Evolutionary conservation across 176 grass and related monocot genomes (phyloP).

Genomic region (Metroxylon sagu): DNA sequence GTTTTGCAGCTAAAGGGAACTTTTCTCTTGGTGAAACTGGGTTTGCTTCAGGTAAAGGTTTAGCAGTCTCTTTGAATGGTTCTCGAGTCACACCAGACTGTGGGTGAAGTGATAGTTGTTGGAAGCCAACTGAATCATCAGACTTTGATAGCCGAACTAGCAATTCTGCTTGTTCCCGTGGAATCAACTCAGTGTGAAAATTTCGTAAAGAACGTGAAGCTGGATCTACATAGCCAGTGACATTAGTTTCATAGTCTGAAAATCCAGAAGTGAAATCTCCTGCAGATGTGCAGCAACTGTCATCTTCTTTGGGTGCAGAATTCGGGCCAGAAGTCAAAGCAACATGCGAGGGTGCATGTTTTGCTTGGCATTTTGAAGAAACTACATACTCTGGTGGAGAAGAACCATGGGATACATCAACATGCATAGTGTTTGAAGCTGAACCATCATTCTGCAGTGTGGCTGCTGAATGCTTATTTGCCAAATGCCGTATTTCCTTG

Average conservation of each 20-base stretch:
- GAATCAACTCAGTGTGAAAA: background rate
- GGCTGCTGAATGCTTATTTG: background rate
- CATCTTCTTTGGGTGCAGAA: background rate
- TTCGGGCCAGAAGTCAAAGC: background rate
- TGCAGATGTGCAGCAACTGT: background rate
- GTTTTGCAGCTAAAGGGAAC: background rate
- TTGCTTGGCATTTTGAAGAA: background rate
- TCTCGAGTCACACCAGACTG: background rate
- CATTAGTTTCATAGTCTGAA: background rate
- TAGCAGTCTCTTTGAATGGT: background rate
- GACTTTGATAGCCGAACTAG: conserved; percentile 6
- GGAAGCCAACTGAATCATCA: conserved; percentile 12
- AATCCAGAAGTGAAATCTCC: background rate
- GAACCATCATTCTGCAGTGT: conserved; percentile 5
- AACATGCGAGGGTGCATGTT: background rate
- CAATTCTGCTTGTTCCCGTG: background rate
- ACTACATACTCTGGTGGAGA: background rate
- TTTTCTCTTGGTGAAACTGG: background rate
- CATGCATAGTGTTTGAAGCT: background rate
- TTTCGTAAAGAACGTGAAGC: background rate
- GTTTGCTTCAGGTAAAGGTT: background rate
- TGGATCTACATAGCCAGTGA: background rate
- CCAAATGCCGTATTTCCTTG: conserved; percentile 6
- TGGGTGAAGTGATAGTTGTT: background rate
- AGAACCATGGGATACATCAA: conserved; percentile 4